Base-by-base conservation (phyloP, 1,284 basidiomycete genomes). In the Ustilago shanxiensis region DNA sequence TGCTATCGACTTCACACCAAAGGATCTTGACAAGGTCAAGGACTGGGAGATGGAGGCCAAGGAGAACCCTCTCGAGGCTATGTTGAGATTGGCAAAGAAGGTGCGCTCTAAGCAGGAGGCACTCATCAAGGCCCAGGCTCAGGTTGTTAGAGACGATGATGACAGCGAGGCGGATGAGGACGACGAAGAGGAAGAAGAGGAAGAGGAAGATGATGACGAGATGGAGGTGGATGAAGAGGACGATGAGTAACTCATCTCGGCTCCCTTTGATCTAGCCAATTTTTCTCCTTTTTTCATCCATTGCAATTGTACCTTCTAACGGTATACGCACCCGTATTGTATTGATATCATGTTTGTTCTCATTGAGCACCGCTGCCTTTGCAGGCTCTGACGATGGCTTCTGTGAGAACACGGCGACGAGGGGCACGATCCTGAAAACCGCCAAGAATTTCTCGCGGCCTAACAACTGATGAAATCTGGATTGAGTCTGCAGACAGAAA, bases 1-100 rank as follows among this genome's bases (percentile, higher is more conserved):
- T 24, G 57, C 61, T 8, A 72, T 84, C 49, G 81, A 85, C n/a
- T 85, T 85, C 54, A 83, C 83, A n/a, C 83, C 83, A 13, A 70
- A 65, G 45, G 67, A 82, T 41, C 56, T 81, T 18, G 66, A 68
- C 13, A 64, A 63, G 53, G 79, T 85, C 55, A 58, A 67, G 50
- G 61, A 79, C 47, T 76, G 69, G 57, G 54, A 70, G 62, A 67
- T 69, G 39, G 72, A 68, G 4, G 50, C 53, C 10, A 68, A 66
- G 50, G 83, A 85, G 66, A 78, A 80, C 49, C 82, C 84, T 35
- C 66, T 86, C 22, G 79, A 84, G 70, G 72, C 56, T 18, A 81
- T 82, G 53, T 45, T 81, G 37, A 66, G 83, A 28, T 64, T 86
- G 37, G 80, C 80, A 39, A 77, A 79, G 55, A 86, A 86, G 70